Evolutionary conservation across 1,284 basidiomycete genomes (phyloP), one percentile per base, ranked within the genome.

Genomic region (Golubevia pallescens): DNA sequence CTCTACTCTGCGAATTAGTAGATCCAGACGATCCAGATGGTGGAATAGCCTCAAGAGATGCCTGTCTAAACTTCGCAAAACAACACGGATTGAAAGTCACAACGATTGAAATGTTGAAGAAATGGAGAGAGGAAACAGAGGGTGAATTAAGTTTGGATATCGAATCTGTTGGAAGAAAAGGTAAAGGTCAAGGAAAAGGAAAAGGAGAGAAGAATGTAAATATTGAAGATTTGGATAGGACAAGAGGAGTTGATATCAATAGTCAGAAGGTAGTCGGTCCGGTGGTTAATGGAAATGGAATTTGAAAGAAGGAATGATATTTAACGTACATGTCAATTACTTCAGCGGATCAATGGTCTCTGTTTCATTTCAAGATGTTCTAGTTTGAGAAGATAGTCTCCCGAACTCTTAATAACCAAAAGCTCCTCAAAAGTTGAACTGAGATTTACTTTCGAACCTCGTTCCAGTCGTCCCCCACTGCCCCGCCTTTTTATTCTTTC

Each of bases 1-100:
- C 76, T 7, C 61, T 85, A 56, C 71, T 85, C 42, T 85, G 82
- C 58, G 82, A 85, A 65, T 68, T 85, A 16, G 82, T 85, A 14
- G 81, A 83, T 48, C 78, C 82, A 1, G 69, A 77, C 56, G 77
- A 79, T 34, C 48, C 67, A n/a, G 21, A 66, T 4, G 82, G 82
- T n/a, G 72, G 72, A 2, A 85, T 85, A 38, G 82, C 82, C 14
- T 73, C 80, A n/a, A 70, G 82, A 19, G 81, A 85, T 59, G 81
- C 80, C 14, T 84, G 82, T 63, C 57, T 85, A 51, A 71, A 69
- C 59, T 85, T 85, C 58, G 82, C 82, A 1, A 68, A 68, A 24
- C 52, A 70, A 62, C 75, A 77, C 64, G 66, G 69, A 19, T 62
- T 85, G 60, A 74, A 73, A 56, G 69, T 84, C 14, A 75, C 69